Evolutionary conservation across 1,139 yeast genomes (phyloP).

Genomic region (Scheffersomyces segobiensis): DNA sequence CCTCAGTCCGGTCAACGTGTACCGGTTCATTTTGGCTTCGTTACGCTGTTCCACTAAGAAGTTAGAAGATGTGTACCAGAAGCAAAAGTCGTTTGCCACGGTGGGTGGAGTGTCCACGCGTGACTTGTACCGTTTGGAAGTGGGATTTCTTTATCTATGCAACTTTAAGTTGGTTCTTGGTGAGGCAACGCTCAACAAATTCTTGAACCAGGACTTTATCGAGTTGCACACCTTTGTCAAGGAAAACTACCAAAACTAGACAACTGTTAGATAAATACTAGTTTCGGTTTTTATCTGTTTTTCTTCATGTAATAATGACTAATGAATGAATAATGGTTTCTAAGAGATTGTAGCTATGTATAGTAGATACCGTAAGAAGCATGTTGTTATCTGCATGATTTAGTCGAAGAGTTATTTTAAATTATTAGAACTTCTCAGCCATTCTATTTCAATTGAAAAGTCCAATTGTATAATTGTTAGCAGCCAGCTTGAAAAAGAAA

Average conservation of each 20-base stretch:
- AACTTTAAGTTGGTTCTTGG: slow-evolving; percentile 42
- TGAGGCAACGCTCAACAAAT: slow-evolving; percentile 34
- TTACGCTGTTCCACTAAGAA: slow-evolving; percentile 47
- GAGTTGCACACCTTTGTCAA: slow-evolving; percentile 26
- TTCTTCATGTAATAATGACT: slow-evolving; percentile 12
- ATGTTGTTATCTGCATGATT: background rate
- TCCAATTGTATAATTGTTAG: background rate
- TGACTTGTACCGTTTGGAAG: slow-evolving; percentile 42
- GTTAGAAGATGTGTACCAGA: slow-evolving; percentile 46
- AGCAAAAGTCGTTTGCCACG: slow-evolving; percentile 43
- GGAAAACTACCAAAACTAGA: slow-evolving; percentile 17
- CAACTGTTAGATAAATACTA: slow-evolving; percentile 3
- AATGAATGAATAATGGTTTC: slow-evolving; percentile 7
- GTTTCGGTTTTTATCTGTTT: slow-evolving; percentile 17
- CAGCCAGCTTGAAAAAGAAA: background rate
- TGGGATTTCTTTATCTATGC: slow-evolving; percentile 41
- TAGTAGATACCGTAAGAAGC: background rate
- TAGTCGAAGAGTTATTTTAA: no score
- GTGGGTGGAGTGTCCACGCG: slow-evolving; percentile 45
- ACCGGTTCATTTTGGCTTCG: slow-evolving; percentile 42
- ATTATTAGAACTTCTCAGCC: background rate
- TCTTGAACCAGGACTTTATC: slow-evolving; percentile 29
- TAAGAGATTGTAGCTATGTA: background rate
- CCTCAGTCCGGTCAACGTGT: slow-evolving; percentile 35
- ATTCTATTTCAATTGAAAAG: no score